Percentiles rank a stretch among this genome's conserved stretches.
These are phyloP conservation scores for Elsinoe ampelina DNA, from an alignment of 2,329 filamentous ascomycete species.

Conservation along the genomic window DNA sequence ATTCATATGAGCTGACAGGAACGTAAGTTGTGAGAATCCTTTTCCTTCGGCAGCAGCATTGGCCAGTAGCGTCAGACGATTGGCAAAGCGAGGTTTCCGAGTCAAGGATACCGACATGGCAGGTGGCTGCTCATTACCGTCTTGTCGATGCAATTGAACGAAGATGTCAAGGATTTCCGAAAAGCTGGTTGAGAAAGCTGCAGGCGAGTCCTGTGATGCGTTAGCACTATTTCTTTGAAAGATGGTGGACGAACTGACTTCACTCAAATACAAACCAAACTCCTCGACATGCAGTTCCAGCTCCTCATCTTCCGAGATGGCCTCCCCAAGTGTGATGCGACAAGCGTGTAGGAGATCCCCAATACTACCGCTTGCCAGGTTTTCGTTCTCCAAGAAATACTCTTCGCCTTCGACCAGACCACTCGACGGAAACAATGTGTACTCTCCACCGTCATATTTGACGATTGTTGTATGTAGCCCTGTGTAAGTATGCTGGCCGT, in stretches of 20 bases:
- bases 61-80: slow-evolving; percentile 44
- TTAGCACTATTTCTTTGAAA: slow-evolving; percentile 1
- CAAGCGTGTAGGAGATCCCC: slow-evolving; percentile 48
- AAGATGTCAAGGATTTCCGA: slow-evolving; percentile 52
- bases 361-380: slow-evolving; percentile 44
- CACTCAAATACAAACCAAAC: slow-evolving; percentile 47
- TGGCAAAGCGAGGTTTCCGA: slow-evolving; percentile 45
- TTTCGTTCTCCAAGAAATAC: slow-evolving; percentile 49
- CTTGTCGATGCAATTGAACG: slow-evolving; percentile 49
- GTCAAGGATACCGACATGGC: slow-evolving; percentile 48
- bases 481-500: slow-evolving; percentile 27
- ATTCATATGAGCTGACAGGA: slow-evolving; percentile 18
- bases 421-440: slow-evolving; percentile 50
- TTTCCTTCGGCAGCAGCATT: slow-evolving; percentile 47
- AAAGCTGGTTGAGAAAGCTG: slow-evolving; percentile 43
- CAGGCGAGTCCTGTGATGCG: slow-evolving; percentile 37
- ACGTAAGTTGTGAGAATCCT: slow-evolving; percentile 43
- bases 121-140: slow-evolving; percentile 44
- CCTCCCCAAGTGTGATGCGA: slow-evolving; percentile 45
- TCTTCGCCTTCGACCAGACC: slow-evolving; percentile 45
- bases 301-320: slow-evolving; percentile 48
- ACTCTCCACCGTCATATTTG: slow-evolving; percentile 46
- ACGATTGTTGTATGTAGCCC: slow-evolving; percentile 42
- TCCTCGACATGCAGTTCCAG: slow-evolving; percentile 47
- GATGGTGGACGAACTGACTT: slow-evolving; percentile 37